Evolutionary conservation across 257 asterid genomes (phyloP).

Genomic region (Solanum pinnatisectum): DNA sequence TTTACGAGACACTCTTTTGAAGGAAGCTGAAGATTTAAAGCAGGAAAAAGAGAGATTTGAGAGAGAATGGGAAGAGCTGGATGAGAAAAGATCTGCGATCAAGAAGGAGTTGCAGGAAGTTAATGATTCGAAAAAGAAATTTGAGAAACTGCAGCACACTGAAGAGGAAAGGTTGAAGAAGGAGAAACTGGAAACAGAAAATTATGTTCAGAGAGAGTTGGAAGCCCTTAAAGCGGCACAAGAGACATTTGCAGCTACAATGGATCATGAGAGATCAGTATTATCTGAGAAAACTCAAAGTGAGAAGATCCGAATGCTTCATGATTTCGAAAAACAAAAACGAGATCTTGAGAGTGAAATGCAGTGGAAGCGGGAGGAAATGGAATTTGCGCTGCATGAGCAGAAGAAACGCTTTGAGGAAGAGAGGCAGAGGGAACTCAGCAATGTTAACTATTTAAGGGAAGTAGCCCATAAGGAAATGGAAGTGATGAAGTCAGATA

Average conservation of each 20-base stretch:
- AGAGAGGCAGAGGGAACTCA: constrained; percentile 45
- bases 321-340: constrained; percentile 60
- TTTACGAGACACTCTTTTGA: constrained; percentile 51
- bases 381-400: constrained; percentile 48
- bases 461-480: constrained; percentile 75
- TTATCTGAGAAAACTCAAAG: constrained; percentile 49
- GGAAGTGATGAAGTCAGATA: constrained; percentile 77
- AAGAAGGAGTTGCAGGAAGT: constrained; percentile 55
- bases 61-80: constrained; percentile 95
- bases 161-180: constrained; percentile 67
- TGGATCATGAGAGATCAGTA: constrained; percentile 68
- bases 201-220: constrained; percentile 53
- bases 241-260: constrained; percentile 67
- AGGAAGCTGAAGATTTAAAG: constrained; percentile 76
- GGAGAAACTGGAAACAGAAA: constrained; percentile 68
- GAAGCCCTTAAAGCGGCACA: constrained; percentile 64
- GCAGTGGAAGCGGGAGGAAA: constrained; percentile 61
- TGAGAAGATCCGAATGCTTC: constrained; percentile 52
- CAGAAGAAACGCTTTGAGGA: constrained; percentile 58
- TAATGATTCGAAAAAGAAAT: constrained; percentile 29
- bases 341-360: constrained; percentile 59
- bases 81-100: constrained; percentile 49
- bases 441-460: constrained; percentile 49
- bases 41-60: constrained; percentile 83
- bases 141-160: constrained; percentile 47